These are phyloP conservation scores for Leishmania aethiopica DNA, from an alignment of 208 protist species.

Conservation along the genomic window DNA sequence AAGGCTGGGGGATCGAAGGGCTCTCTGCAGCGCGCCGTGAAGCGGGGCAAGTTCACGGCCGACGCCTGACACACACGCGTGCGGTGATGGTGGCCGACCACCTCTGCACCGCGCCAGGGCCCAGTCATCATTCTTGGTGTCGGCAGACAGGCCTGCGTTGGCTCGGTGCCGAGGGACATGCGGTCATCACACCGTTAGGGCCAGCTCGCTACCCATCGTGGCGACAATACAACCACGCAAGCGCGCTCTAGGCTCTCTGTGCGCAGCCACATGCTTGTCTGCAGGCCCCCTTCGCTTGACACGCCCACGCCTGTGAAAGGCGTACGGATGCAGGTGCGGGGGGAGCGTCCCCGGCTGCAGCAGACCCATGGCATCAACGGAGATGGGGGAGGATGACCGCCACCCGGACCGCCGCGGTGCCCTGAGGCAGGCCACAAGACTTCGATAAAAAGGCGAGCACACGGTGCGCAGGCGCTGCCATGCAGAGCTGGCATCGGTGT, in stretches of 20 bases:
- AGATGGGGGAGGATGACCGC: too few species aligned
- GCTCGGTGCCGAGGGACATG: neutral
- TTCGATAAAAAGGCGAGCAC: neutral
- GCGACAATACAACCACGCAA: neutral
- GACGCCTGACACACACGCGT: slow-evolving; percentile 9
- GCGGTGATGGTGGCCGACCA: too few species aligned
- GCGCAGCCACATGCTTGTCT: too few species aligned
- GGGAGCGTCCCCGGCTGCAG: too few species aligned
- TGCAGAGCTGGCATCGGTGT: neutral
- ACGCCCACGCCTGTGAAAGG: too few species aligned
- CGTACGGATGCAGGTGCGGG: too few species aligned
- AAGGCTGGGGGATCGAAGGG: slow-evolving; percentile 23
- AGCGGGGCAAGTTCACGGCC: slow-evolving; percentile 11
- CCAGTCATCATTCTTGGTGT: neutral
- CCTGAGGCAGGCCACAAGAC: too few species aligned
- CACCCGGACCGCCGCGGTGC: too few species aligned
- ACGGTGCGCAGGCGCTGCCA: neutral
- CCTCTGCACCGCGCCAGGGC: neutral
- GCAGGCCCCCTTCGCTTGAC: too few species aligned
- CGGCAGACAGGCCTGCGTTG: neutral
- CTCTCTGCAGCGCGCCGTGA: slow-evolving; percentile 23
- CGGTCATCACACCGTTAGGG: neutral
- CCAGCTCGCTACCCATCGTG: neutral
- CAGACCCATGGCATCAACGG: too few species aligned
- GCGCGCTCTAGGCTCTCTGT: neutral